Evolutionary conservation across 2,329 filamentous ascomycete species (phyloP).

Genomic region (Trichophyton verrucosum): DNA sequence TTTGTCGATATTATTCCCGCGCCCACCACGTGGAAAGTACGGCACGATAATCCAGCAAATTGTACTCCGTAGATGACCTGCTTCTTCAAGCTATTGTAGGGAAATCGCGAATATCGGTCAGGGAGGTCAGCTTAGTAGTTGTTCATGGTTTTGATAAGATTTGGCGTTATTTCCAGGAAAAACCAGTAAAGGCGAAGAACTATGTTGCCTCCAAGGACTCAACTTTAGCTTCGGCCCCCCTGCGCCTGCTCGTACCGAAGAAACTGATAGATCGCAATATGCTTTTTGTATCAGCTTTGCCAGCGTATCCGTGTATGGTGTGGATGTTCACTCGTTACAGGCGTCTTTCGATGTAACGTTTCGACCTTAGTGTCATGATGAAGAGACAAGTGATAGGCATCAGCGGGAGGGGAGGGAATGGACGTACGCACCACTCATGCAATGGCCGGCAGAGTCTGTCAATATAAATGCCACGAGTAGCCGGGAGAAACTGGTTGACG

Average conservation of each 20-base stretch:
- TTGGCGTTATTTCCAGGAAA: not conserved
- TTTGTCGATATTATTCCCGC: not conserved
- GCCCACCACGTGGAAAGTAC: not conserved
- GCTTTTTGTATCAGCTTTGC: not conserved
- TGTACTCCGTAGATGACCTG: not conserved
- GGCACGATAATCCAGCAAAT: not conserved
- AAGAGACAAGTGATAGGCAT: not conserved
- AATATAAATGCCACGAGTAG: not conserved
- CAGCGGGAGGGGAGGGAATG: not conserved
- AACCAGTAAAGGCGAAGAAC: not conserved
- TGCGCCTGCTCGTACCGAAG: not conserved
- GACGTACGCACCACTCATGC: not conserved
- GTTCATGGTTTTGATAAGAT: not conserved
- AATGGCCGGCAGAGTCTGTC: not conserved
- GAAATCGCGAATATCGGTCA: not conserved
- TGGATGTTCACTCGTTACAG: not conserved
- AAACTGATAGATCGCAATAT: conserved; percentile 2
- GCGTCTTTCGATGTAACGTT: not conserved
- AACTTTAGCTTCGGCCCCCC: not conserved
- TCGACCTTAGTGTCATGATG: not conserved
- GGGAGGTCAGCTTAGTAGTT: not conserved
- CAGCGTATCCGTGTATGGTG: not conserved
- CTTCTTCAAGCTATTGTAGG: not conserved
- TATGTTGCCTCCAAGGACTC: not conserved
- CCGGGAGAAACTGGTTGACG: not conserved